Evolutionary conservation across 2,329 filamentous ascomycete genomes (phyloP).

Genomic region (Leptodontidium sp.): DNA sequence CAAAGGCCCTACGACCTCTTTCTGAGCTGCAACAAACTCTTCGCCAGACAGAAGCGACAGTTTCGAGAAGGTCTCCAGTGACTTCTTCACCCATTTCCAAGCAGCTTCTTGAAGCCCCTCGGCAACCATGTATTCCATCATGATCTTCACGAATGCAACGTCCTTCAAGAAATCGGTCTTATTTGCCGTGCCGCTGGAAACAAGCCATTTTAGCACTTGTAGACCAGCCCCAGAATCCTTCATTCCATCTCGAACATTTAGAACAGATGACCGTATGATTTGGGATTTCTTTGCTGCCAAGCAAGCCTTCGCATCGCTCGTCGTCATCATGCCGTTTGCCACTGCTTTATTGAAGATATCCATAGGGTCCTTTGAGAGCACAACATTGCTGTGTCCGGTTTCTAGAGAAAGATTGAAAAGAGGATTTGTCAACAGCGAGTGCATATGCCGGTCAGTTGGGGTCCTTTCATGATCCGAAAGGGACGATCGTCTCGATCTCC

Average conservation of each 20-base stretch:
- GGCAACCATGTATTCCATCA: constrained; percentile 45
- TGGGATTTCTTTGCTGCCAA: constrained; percentile 37
- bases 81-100: constrained; percentile 43
- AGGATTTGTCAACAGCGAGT: constrained; percentile 59
- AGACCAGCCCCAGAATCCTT: constrained; percentile 43
- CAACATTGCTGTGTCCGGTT: background rate
- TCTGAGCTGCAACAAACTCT: constrained; percentile 15
- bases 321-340: constrained; percentile 44
- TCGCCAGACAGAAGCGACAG: constrained; percentile 14
- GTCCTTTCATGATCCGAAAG: constrained; percentile 35
- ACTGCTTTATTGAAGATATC: constrained; percentile 45
- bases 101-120: constrained; percentile 42
- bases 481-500: constrained; percentile 36
- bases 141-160: constrained; percentile 32
- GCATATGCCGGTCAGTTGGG: constrained; percentile 55
- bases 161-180: constrained; percentile 40
- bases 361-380: constrained; percentile 39
- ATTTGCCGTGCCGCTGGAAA: constrained; percentile 41
- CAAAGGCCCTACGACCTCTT: constrained; percentile 30
- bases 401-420: constrained; percentile 48
- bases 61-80: constrained; percentile 27
- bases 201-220: constrained; percentile 45
- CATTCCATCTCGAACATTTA: constrained; percentile 38
- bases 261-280: constrained; percentile 34
- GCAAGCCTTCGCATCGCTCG: constrained; percentile 39